phyloP scores from a whole-genome alignment of 2,329 filamentous ascomycete species.

The Epichloe bromicola region DNA sequence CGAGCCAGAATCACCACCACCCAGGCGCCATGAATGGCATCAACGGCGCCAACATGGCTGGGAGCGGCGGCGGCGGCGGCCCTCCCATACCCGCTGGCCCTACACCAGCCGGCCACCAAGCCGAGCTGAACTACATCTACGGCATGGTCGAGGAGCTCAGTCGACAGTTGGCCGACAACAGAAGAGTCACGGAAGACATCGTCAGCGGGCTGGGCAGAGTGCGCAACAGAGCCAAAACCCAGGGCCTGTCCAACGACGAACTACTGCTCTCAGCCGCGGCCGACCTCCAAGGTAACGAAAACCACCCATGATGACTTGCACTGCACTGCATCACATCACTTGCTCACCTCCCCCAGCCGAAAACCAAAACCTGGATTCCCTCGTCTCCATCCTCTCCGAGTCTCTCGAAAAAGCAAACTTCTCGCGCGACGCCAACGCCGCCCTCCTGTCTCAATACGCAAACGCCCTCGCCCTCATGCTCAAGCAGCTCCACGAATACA shows the following conservation, averaged over 20 bases:
- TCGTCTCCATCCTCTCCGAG: constrained; percentile 47
- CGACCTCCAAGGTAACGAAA: constrained; percentile 39
- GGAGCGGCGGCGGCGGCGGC: constrained; percentile 13
- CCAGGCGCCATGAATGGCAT: constrained; percentile 32
- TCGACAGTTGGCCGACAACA: constrained; percentile 48
- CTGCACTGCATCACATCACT: neutral
- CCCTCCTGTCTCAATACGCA: constrained; percentile 45
- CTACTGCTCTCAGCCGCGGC: constrained; percentile 41
- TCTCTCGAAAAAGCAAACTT: constrained; percentile 48
- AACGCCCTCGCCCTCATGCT: constrained; percentile 43
- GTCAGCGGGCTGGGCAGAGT: constrained; percentile 50
- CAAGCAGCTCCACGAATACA: constrained; percentile 53
- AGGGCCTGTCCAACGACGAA: constrained; percentile 44
- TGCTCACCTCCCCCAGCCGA: constrained; percentile 29
- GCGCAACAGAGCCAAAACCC: constrained; percentile 39
- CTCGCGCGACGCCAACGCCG: constrained; percentile 47
- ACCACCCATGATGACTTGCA: neutral
- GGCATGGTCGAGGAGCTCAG: constrained; percentile 55
- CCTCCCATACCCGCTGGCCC: constrained; percentile 31
- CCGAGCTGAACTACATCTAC: constrained; percentile 56
- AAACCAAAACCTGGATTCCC: constrained; percentile 45
- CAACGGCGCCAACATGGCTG: constrained; percentile 34
- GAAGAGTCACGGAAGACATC: constrained; percentile 48
- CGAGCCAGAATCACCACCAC: constrained; percentile 8
- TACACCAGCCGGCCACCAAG: constrained; percentile 54